Percentiles rank a stretch among this genome's conserved stretches.
Evolutionary conservation across 768 basidiomycete genomes (phyloP).

Genomic region (Dendrothele bispora): DNA sequence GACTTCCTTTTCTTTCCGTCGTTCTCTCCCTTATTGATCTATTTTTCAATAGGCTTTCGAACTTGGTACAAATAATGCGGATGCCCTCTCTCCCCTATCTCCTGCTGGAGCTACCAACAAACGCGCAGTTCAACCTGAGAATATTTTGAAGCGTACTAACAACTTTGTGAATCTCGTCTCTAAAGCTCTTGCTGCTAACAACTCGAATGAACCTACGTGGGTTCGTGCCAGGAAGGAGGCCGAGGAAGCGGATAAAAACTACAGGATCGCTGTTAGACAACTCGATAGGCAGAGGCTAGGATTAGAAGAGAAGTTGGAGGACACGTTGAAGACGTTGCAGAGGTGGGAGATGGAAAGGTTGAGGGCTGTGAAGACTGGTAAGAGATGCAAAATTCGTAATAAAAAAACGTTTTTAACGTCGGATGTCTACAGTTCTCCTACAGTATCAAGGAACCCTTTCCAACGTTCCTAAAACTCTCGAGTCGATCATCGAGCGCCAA

Average conservation of each 20-base stretch:
- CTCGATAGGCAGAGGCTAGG: slow-evolving; percentile 84
- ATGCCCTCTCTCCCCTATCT: slow-evolving; percentile 21
- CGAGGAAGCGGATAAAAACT: slow-evolving; percentile 75
- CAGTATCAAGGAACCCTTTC: slow-evolving; percentile 85
- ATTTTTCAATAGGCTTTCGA: slow-evolving; percentile 57
- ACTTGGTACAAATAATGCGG: slow-evolving; percentile 37
- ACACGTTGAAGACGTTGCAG: slow-evolving; percentile 77
- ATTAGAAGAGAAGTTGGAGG: slow-evolving; percentile 85
- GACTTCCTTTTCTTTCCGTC: slow-evolving; percentile 9
- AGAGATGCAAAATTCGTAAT: slow-evolving; percentile 10
- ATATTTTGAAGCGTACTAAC: slow-evolving; percentile 66
- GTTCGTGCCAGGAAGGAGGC: slow-evolving; percentile 76
- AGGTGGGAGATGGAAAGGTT: slow-evolving; percentile 85
- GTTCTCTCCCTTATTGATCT: neutral
- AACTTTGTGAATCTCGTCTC: slow-evolving; percentile 70
- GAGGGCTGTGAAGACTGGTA: slow-evolving; percentile 82
- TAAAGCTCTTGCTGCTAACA: slow-evolving; percentile 60
- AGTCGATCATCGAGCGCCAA: slow-evolving; percentile 66
- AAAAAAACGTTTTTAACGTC: neutral
- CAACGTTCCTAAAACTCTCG: slow-evolving; percentile 68
- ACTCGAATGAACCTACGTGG: slow-evolving; percentile 61
- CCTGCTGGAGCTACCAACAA: too few species aligned
- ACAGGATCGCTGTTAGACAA: slow-evolving; percentile 76
- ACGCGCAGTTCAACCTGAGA: slow-evolving; percentile 41
- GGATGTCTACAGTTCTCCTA: slow-evolving; percentile 56